A percentile compares a stretch with the other conserved stretches of the same genome.
phyloP scores from a whole-genome alignment of 108 stramenopile genomes.

The Nannochloropsis salina region DNA sequence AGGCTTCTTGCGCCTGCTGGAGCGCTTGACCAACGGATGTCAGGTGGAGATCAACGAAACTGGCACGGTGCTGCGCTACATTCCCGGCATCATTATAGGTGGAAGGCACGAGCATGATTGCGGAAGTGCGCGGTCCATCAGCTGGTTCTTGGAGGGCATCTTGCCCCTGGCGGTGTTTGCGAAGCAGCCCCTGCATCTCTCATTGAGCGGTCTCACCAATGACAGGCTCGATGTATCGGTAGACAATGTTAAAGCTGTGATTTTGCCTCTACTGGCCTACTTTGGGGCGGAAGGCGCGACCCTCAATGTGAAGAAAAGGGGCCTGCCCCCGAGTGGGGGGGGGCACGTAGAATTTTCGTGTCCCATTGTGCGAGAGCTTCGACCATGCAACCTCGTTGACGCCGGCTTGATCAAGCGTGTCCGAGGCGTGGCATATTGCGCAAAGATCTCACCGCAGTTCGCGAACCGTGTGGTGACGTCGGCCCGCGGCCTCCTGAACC shows the following conservation, averaged over 20 bases:
- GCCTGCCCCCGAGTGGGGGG: constrained; percentile 69
- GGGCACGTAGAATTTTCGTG: constrained; percentile 75
- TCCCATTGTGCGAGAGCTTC: constrained; percentile 74
- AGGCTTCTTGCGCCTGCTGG: constrained; percentile 67
- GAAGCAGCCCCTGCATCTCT: constrained; percentile 72
- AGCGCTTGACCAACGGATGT: constrained; percentile 83
- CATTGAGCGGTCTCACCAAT: constrained; percentile 63
- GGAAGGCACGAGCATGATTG: constrained; percentile 81
- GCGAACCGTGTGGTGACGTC: constrained; percentile 89
- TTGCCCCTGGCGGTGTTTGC: constrained; percentile 89
- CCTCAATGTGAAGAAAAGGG: constrained; percentile 49
- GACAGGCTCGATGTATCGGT: constrained; percentile 74
- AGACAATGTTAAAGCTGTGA: constrained; percentile 70
- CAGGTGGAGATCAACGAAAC: constrained; percentile 94
- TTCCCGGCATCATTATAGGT: constrained; percentile 83
- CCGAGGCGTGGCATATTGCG: constrained; percentile 80
- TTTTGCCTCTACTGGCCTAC: constrained; percentile 66
- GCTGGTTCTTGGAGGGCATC: constrained; percentile 96
- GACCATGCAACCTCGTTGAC: constrained; percentile 72
- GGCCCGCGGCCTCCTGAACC: constrained; percentile 79
- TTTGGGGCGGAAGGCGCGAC: constrained; percentile 80
- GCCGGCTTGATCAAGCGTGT: constrained; percentile 89
- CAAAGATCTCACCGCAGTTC: constrained; percentile 79
- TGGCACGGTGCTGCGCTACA: constrained; percentile 83
- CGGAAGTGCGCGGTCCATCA: constrained; percentile 64